Evolutionary conservation across 495 filamentous ascomycete genomes (phyloP).

Genomic region (Daldinia childiae): DNA sequence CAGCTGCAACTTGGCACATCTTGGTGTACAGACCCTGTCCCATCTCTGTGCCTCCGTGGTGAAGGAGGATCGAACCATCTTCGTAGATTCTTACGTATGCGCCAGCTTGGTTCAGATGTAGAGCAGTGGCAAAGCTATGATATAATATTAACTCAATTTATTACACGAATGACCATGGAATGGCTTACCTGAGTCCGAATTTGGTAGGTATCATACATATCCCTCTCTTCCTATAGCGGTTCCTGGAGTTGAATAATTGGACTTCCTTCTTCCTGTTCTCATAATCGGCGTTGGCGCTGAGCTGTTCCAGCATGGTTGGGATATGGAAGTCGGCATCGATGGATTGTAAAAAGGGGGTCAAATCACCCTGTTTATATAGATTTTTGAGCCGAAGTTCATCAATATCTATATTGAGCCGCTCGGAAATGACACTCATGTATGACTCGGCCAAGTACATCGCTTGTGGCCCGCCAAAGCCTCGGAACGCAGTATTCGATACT

Average conservation of each 20-base stretch:
- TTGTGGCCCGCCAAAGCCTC: constrained; percentile 87
- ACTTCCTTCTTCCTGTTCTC: constrained; percentile 69
- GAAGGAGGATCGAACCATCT: constrained; percentile 82
- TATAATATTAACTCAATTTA: constrained; percentile 54
- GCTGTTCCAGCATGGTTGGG: constrained; percentile 81
- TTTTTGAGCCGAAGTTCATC: constrained; percentile 78
- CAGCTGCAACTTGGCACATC: constrained; percentile 87
- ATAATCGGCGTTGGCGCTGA: constrained; percentile 74
- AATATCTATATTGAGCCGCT: constrained; percentile 74
- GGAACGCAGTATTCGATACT: constrained; percentile 87
- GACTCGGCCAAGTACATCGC: constrained; percentile 84
- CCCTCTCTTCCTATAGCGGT: constrained; percentile 88
- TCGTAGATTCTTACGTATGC: constrained; percentile 78
- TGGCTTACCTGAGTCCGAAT: constrained; percentile 50
- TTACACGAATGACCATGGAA: not conserved
- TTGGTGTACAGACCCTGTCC: constrained; percentile 90
- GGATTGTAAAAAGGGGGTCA: constrained; percentile 82
- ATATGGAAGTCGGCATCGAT: constrained; percentile 82
- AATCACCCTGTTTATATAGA: constrained; percentile 77
- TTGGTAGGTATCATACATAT: constrained; percentile 85
- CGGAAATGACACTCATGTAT: constrained; percentile 79
- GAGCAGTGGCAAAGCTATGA: constrained; percentile 80
- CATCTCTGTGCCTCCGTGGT: constrained; percentile 90
- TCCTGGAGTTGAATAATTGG: constrained; percentile 73
- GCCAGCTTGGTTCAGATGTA: constrained; percentile 87